phyloP scores from a whole-genome alignment of 345 rosid species.

The Arabis alpina region DNA sequence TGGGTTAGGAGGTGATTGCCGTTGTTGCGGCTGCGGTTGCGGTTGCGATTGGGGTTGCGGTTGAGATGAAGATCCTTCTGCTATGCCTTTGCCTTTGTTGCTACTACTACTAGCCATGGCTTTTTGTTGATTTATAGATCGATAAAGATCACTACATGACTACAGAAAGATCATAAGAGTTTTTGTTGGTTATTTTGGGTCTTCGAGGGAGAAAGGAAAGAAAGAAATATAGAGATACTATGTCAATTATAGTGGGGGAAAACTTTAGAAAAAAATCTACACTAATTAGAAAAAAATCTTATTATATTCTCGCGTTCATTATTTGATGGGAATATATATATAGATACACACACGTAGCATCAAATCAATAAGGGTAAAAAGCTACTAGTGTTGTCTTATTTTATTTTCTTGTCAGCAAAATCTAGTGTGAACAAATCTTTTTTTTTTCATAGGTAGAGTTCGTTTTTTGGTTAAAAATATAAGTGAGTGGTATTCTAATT shows the following conservation, averaged over 20 bases:
- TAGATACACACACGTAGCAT: constrained; percentile 34
- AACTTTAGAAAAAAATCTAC: constrained; percentile 33
- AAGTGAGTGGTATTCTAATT: constrained; percentile 6
- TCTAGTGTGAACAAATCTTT: constrained; percentile 8
- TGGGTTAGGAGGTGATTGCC: constrained; percentile 50
- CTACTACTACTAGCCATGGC: constrained; percentile 46
- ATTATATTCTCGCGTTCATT: constrained; percentile 40
- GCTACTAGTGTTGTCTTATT: constrained; percentile 1
- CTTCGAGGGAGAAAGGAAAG: constrained; percentile 23
- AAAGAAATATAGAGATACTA: constrained; percentile 35
- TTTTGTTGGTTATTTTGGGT: background rate
- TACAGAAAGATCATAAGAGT: constrained; percentile 16
- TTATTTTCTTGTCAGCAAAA: constrained; percentile 10
- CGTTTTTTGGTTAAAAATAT: constrained; percentile 19
- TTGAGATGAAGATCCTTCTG: constrained; percentile 56
- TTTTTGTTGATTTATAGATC: constrained; percentile 19
- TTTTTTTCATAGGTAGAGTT: background rate
- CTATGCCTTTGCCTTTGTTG: constrained; percentile 72
- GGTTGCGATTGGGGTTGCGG: constrained; percentile 35
- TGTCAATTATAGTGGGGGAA: constrained; percentile 46
- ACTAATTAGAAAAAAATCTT: constrained; percentile 30
- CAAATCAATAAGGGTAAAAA: constrained; percentile 30
- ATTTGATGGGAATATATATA: constrained; percentile 44
- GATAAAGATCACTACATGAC: constrained; percentile 25
- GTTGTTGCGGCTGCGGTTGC: constrained; percentile 38